These are phyloP conservation scores for Talaromyces sp. DNA, from an alignment of 2,329 filamentous ascomycete species.

Conservation along the genomic window DNA sequence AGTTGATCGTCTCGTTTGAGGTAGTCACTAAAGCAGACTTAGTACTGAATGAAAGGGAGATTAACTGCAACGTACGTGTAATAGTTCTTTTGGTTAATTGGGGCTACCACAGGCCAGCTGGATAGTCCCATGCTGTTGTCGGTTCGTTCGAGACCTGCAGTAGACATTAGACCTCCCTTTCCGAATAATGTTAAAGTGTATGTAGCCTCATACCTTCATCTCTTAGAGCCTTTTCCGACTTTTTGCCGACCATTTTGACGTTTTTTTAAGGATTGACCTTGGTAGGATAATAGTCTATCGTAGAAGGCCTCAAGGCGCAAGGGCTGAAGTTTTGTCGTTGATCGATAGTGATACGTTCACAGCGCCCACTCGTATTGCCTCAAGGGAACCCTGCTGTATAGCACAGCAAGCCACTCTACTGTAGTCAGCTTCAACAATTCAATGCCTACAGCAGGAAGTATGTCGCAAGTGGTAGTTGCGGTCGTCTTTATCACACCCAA, in stretches of 20 bases:
- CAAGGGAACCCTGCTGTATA: neutral
- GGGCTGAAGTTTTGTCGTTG: neutral
- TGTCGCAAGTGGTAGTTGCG: neutral
- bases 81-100: slow-evolving; percentile 99
- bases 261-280: no score
- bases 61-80: slow-evolving; percentile 68
- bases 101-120: slow-evolving; percentile 84
- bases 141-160: slow-evolving; percentile 81
- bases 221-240: slow-evolving; percentile 59
- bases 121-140: slow-evolving; percentile 98
- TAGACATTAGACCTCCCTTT: neutral
- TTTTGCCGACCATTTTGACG: slow-evolving; percentile 61
- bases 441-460: neutral
- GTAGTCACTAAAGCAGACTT: slow-evolving; percentile 66
- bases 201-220: slow-evolving; percentile 50
- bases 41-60: neutral
- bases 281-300: neutral
- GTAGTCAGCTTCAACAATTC: neutral
- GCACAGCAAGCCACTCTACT: neutral
- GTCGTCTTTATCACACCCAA: slow-evolving; percentile 10
- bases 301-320: neutral
- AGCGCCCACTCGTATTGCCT: neutral
- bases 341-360: neutral
- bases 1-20: slow-evolving; percentile 98
- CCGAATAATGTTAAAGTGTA: no score